Conservation (phyloP, 2,329 filamentous ascomycete species). For the Lasiodiplodia sp. region DNA sequence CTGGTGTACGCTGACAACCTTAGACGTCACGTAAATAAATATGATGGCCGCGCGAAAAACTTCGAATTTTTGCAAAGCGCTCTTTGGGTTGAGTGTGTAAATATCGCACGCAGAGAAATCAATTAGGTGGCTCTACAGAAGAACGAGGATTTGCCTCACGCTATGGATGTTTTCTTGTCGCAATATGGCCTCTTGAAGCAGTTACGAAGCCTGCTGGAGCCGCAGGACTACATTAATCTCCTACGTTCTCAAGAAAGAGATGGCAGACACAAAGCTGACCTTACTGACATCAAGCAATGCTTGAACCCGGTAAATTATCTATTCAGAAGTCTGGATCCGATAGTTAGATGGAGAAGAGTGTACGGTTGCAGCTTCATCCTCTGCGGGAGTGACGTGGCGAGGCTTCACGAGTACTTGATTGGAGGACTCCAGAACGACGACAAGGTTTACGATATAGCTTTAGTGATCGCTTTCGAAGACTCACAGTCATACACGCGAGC, state of each 20-base stretch:
- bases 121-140: background rate
- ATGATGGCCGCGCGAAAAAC: background rate
- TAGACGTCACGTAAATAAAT: background rate
- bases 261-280: background rate
- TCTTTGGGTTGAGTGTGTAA: background rate
- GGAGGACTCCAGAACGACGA: background rate
- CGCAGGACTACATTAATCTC: slow-evolving; percentile 1
- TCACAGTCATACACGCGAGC: background rate
- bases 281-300: background rate
- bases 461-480: slow-evolving; percentile 11
- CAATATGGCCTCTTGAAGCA: background rate
- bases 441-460: background rate
- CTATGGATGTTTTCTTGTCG: background rate
- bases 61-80: background rate
- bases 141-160: background rate
- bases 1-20: background rate
- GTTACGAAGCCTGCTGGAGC: background rate
- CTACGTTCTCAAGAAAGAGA: background rate
- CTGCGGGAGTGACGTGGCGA: background rate
- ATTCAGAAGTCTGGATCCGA: background rate
- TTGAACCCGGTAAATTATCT: background rate
- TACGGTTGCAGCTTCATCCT: slow-evolving; percentile 1
- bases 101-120: background rate
- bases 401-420: slow-evolving; percentile 1
- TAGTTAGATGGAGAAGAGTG: background rate